These are phyloP conservation scores for Gossypium davidsonii DNA, from an alignment of 441 rosid genomes.

Conservation along the genomic window DNA sequence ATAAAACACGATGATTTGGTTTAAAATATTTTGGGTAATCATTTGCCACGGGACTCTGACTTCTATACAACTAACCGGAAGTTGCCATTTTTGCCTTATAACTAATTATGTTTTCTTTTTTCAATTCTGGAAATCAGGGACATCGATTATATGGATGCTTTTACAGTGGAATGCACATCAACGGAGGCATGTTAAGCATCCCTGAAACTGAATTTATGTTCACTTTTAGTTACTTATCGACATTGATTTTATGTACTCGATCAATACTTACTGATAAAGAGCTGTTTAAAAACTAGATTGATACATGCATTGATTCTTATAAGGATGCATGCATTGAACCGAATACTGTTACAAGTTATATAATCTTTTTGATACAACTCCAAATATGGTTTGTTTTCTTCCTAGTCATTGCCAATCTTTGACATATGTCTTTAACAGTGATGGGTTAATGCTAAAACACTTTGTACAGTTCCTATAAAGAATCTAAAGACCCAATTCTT, in stretches of 20 bases:
- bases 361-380: neutral
- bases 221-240: neutral
- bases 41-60: neutral
- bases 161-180: slow-evolving; percentile 61
- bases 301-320: neutral
- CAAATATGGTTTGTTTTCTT: neutral
- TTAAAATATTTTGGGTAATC: neutral
- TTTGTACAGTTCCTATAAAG: neutral
- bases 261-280: neutral
- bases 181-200: slow-evolving; percentile 29
- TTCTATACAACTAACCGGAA: neutral
- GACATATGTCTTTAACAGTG: neutral
- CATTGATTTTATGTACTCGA: neutral
- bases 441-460: neutral
- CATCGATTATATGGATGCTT: slow-evolving; percentile 82
- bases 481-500: neutral
- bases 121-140: slow-evolving; percentile 37
- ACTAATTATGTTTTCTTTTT: neutral
- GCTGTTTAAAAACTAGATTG: neutral
- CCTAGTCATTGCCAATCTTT: neutral
- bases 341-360: neutral
- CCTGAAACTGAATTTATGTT: slow-evolving; percentile 18
- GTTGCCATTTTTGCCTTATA: neutral
- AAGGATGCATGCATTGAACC: neutral
- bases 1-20: neutral